These are phyloP conservation scores for Aeminium ludgeri DNA, from an alignment of 495 filamentous ascomycete genomes.

Conservation along the genomic window DNA sequence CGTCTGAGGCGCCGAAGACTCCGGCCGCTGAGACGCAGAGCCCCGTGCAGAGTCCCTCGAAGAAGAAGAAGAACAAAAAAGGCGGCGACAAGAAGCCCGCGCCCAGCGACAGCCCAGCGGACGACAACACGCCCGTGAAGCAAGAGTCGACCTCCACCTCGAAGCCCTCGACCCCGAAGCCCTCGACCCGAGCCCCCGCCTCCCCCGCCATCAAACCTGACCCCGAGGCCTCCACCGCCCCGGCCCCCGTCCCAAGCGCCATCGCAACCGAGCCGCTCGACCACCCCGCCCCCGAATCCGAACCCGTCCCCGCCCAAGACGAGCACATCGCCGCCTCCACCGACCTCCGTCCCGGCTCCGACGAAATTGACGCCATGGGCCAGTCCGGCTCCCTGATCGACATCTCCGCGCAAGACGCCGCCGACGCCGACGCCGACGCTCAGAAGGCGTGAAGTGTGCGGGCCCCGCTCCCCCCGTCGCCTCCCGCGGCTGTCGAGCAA, in stretches of 20 bases:
- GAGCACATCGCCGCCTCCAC: constrained; percentile 7
- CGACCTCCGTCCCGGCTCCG: constrained; percentile 4
- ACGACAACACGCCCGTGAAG: no score
- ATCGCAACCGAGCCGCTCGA: not conserved
- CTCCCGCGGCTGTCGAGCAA: not conserved
- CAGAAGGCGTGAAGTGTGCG: not conserved
- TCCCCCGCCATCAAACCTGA: not conserved
- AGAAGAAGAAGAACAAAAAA: not conserved
- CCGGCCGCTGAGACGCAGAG: not conserved
- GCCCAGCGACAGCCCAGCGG: no score
- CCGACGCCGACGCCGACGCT: constrained; percentile 17
- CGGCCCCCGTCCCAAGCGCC: not conserved
- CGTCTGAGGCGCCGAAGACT: not conserved
- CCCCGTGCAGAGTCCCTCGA: not conserved
- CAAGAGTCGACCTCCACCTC: not conserved
- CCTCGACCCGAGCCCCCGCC: not conserved
- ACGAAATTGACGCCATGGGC: constrained; percentile 12
- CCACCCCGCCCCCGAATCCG: no score
- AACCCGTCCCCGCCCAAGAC: not conserved
- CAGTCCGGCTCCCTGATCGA: constrained; percentile 9
- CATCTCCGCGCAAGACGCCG: constrained; percentile 11
- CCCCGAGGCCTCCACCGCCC: not conserved
- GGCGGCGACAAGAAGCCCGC: not conserved
- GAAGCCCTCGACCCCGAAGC: not conserved
- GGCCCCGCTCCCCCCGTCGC: not conserved